Conservation (phyloP, 1,139 yeast genomes). For the Hansenula lynferdii region DNA sequence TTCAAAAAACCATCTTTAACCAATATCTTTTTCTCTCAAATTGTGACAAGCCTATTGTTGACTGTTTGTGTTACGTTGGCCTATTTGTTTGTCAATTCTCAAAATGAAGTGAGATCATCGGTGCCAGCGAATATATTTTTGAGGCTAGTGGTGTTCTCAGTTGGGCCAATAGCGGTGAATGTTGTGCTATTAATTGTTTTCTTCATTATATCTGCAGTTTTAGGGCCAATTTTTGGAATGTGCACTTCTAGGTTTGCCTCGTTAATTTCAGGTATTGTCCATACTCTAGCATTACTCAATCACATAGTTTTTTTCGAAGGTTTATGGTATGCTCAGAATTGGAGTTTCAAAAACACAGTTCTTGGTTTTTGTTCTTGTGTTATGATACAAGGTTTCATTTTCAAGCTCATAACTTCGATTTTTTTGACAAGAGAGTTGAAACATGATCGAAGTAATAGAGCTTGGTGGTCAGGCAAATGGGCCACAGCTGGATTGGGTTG, state of each 20-base stretch:
- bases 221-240: slow-evolving; percentile 90
- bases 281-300: slow-evolving; percentile 85
- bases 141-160: slow-evolving; percentile 82
- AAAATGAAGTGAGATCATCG: slow-evolving; percentile 78
- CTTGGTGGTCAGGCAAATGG: slow-evolving; percentile 99
- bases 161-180: slow-evolving; percentile 89
- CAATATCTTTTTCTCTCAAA: slow-evolving; percentile 81
- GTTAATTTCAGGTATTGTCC: slow-evolving; percentile 95
- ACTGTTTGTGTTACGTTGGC: slow-evolving; percentile 93
- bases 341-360: slow-evolving; percentile 82
- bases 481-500: slow-evolving; percentile 92
- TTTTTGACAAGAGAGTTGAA: slow-evolving; percentile 94
- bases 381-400: slow-evolving; percentile 81
- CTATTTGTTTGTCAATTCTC: slow-evolving; percentile 91
- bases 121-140: slow-evolving; percentile 70
- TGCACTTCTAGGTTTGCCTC: slow-evolving; percentile 99
- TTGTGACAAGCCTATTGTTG: slow-evolving; percentile 76
- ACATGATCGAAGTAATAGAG: slow-evolving; percentile 94
- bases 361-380: slow-evolving; percentile 83
- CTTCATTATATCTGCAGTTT: slow-evolving; percentile 86
- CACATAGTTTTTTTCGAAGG: slow-evolving; percentile 85
- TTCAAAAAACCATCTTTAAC: slow-evolving; percentile 91
- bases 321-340: slow-evolving; percentile 97
- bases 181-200: slow-evolving; percentile 78
- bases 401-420: slow-evolving; percentile 77